Evolutionary conservation across 768 basidiomycete genomes (phyloP), one percentile per base, ranked within the genome.

Genomic region (Trametes maxima): DNA sequence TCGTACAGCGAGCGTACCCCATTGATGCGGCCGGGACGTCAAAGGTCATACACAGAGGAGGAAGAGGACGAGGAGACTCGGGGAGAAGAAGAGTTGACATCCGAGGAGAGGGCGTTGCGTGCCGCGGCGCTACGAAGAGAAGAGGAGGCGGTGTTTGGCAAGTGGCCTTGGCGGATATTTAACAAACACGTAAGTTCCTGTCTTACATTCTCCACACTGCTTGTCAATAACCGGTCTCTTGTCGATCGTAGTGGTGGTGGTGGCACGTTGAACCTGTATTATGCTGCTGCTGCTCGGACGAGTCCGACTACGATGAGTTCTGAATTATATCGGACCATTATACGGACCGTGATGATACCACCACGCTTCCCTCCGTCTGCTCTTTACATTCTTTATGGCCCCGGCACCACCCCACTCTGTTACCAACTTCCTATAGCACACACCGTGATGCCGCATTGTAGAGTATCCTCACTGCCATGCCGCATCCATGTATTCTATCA

Each of bases 161-260:
- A 73, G 57, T 89, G 89, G 89, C 89, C 90, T 0, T 72, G 74
- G 66, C 81, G 90, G 68, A 68, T 89, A 60, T 66, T 89, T n/a
- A 92, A 91, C 74, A 76, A 77, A 65, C 85, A 85, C 73, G 90
- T 92, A 73, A 65, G 87, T 79, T 22, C 14, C 19, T 51, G 35
- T 39, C 36, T 37, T 12, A 19, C 36, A 51, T 39, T 3, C 36
- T 51, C 2, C 17, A 7, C n/a, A 24, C 17, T 24, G 16, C 42
- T 3, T 14, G 40, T 14, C 40, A 42, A 11, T 47, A 24, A 21
- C 21, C 36, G 16, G 37, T 57, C 21, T 19, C 39, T 28, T 12
- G 50, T 37, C 22, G 24, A 33, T 2, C 22, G 17, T 16, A 92
- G 91, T 92, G 91, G 90, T 94, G 92, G 91, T 85, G 87, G 87